A percentile compares a stretch with the other conserved stretches of the same genome.
Conservation (phyloP, 176 grass and related monocot genomes). For the Carex scoparia region DNA sequence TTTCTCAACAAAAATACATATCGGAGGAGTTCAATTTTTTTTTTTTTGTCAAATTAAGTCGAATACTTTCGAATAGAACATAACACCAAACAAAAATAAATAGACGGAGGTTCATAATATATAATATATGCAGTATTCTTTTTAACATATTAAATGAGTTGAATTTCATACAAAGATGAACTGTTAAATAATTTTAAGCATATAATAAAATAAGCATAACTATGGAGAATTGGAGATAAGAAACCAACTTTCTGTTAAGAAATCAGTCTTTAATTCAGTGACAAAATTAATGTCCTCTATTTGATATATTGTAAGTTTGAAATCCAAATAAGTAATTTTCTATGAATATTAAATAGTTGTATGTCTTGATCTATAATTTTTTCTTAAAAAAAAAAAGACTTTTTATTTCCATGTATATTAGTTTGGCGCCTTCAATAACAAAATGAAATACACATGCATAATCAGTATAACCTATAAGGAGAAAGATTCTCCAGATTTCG, state of each 20-base stretch:
- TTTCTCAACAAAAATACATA: background rate
- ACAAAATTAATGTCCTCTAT: too few relatives aligned
- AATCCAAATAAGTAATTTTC: too few relatives aligned
- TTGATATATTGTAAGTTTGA: too few relatives aligned
- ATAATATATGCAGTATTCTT: background rate
- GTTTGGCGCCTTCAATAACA: background rate
- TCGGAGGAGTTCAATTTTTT: background rate
- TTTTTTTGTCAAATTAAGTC: background rate
- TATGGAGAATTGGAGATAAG: background rate
- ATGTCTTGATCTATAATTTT: too few relatives aligned
- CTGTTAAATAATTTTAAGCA: background rate
- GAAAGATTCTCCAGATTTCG: background rate
- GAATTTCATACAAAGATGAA: background rate
- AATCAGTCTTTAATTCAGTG: too few relatives aligned
- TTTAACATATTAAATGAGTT: background rate
- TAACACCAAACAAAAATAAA: too few relatives aligned
- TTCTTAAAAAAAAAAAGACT: background rate
- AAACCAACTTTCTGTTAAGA: background rate
- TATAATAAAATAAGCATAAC: background rate
- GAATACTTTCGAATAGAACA: too few relatives aligned
- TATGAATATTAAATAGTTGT: too few relatives aligned
- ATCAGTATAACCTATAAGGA: background rate
- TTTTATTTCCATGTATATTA: background rate
- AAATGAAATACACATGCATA: background rate
- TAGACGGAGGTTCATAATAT: too few relatives aligned